Base-by-base conservation (phyloP, 345 rosid genomes). In the Aquilaria sinensis region DNA sequence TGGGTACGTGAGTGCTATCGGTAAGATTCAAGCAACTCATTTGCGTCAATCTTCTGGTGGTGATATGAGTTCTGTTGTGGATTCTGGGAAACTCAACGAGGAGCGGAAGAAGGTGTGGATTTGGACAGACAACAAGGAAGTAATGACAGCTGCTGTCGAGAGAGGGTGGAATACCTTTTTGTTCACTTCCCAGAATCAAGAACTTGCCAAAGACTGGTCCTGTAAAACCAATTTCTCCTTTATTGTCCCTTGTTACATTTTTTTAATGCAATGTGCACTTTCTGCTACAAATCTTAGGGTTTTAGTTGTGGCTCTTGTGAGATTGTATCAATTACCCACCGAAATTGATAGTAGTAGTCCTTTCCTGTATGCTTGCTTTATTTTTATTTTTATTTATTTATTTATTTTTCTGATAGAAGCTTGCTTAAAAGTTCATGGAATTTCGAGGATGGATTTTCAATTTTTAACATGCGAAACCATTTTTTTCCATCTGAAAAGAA, bases 91-190 rank as follows among this genome's bases (percentile, higher is more conserved):
- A n/a, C 61, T 52, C 23, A 79, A 65, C 57, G 78, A 73, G 64
- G 57, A 58, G 49, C 64, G 81, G 30, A 87, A 92, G 86, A 74
- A 68, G 69, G 89, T 89, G 32, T 92, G 96, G 96, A 70, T 89
- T 57, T 89, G 92, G 91, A 92, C 87, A 10, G 76, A 84, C 71
- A 80, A 67, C 70, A 85, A 86, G 76, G 78, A 81, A 34, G 93
- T 87, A 4, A 87, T 89, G 93, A 81, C 89, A 12, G 76, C 80
- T 69, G 86, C 96, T 9, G 96, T 92, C 6, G 96, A 89, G 76
- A 80, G 96, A 64, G 98, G 96, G 1, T 92, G 96, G 96, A 89
- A 77, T 73, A 89, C 91, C n/a, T 83, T 92, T 77, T 1, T 89
- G 48, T 89, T 85, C 79, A 57, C 76, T 37, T 65, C 79, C 11